Base-by-base conservation (phyloP, 2,329 filamentous ascomycete genomes). In the Pseudopyricularia javanii region DNA sequence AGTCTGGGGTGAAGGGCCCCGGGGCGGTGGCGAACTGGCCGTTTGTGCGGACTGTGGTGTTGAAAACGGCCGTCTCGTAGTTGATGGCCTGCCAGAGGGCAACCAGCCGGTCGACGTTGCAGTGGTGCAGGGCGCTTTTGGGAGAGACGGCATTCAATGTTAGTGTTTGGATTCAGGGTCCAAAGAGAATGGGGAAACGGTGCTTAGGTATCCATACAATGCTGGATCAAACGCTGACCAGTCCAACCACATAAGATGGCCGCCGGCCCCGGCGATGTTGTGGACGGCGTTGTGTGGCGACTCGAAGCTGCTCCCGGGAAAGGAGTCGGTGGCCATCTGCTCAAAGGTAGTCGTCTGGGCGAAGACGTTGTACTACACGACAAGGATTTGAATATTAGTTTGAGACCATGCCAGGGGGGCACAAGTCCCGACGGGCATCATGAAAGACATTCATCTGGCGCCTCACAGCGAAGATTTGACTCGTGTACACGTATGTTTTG, bases 41-140 rank as follows among this genome's bases (percentile, higher is more conserved):
- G 43, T 64, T 59, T 5, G 34, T 51, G 50, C 56, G 53, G 7
- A 50, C 56, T 15, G 63, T 59, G 24, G 60, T 57, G 15, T 58
- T 54, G 45, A 63, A 66, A 17, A 66, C 64, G n/a, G 65, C 62
- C 7, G 57, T 56, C 26, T 64, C 57, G 53, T 62, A 63, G 55
- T 73, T 60, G 34, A 72, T 64, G 15, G 66, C 68, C 59, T 73
- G 66, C 70, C 70, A 76, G 53, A 76, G 63, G 2, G 77, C 74
- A 55, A 79, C 76, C 12, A 84, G 70, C 17, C 81, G 74, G 60
- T 85, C 80, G 52, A 85, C 69, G 60, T 85, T 82, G 58, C 72
- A 65, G 66, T 76, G 73, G 56, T 76, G 74, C 8, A 77, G 68
- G 68, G 73, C 72, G 56, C 71, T 74, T 53, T 26, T 26, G 12